These are phyloP conservation scores for Leccinum rimulosum DNA, from an alignment of 768 basidiomycete genomes.

Conservation along the genomic window DNA sequence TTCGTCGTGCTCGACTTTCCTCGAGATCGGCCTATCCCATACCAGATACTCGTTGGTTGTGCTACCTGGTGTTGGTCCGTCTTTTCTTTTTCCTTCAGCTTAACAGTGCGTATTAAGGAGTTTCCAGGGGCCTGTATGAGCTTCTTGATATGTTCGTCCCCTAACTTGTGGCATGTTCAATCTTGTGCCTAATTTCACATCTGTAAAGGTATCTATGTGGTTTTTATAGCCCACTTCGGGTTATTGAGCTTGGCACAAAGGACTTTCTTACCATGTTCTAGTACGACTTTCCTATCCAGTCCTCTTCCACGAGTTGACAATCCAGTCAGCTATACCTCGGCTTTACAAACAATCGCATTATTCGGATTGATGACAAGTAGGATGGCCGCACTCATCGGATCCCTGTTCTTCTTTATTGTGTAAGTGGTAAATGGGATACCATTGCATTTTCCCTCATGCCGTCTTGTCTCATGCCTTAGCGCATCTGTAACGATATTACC, in stretches of 20 bases:
- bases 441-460: slow-evolving; percentile 19
- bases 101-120: slow-evolving; percentile 11
- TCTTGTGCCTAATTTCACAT: slow-evolving; percentile 10
- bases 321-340: slow-evolving; percentile 29
- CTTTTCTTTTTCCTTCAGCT: background rate
- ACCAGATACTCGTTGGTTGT: slow-evolving; percentile 58
- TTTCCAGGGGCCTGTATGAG: slow-evolving; percentile 55
- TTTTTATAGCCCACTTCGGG: slow-evolving; percentile 33
- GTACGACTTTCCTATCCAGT: slow-evolving; percentile 14
- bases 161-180: background rate
- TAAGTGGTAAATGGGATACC: slow-evolving; percentile 27
- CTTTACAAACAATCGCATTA: slow-evolving; percentile 57
- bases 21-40: slow-evolving; percentile 52
- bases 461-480: slow-evolving; percentile 20
- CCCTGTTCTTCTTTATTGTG: slow-evolving; percentile 53
- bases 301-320: slow-evolving; percentile 6
- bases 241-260: slow-evolving; percentile 43
- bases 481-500: slow-evolving; percentile 38
- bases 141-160: slow-evolving; percentile 44
- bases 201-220: slow-evolving; percentile 42
- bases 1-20: slow-evolving; percentile 76
- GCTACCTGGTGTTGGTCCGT: slow-evolving; percentile 66
- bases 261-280: slow-evolving; percentile 40
- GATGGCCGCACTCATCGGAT: slow-evolving; percentile 61
- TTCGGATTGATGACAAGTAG: slow-evolving; percentile 70